Conservation (phyloP, 805 yeast genomes). For the Candida ponderosae region DNA sequence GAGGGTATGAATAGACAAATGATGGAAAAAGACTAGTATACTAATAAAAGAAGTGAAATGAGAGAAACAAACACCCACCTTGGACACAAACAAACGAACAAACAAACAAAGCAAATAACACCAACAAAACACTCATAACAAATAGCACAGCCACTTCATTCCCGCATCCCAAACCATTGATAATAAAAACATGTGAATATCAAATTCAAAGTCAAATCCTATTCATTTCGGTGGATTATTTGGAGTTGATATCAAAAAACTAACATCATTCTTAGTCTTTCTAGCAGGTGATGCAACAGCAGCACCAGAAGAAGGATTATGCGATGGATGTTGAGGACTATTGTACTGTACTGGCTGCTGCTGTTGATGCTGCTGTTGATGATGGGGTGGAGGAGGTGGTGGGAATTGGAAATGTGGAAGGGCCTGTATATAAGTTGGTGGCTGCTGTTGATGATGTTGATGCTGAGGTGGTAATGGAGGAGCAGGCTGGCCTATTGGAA, state of each 20-base stretch:
- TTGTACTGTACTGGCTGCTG: background rate
- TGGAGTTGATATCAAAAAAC: constrained; percentile 18
- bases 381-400: background rate
- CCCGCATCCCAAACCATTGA: no score
- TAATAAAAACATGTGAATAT: no score
- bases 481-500: background rate
- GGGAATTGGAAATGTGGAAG: background rate
- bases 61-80: no score
- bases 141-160: no score
- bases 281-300: background rate
- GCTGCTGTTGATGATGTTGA: background rate
- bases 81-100: no score
- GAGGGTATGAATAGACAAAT: no score
- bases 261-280: constrained; percentile 11
- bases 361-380: background rate
- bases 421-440: background rate
- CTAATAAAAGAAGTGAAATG: no score
- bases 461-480: background rate
- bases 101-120: no score
- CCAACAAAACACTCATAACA: no score
- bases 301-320: background rate
- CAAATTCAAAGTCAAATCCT: no score
- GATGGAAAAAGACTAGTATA: no score
- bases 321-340: background rate
- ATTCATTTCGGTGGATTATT: constrained; percentile 18